These are phyloP conservation scores for Neospora caninum DNA, from an alignment of 169 alveolate genomes.

Conservation along the genomic window DNA sequence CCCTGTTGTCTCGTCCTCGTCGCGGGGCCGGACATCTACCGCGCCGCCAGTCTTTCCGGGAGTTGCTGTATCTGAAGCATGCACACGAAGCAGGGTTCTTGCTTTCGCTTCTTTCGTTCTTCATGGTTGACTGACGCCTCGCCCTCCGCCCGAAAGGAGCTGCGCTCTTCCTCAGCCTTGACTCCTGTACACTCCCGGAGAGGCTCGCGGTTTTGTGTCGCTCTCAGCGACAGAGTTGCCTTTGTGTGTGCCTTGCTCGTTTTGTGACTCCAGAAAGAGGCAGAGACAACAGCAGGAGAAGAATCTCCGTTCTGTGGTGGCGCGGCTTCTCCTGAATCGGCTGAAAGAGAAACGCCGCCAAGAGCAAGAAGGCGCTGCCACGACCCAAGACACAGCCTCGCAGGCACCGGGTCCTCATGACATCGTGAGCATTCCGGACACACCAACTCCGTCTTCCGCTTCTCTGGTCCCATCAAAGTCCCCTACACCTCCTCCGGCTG, in stretches of 20 bases:
- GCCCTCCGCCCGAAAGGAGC: background rate
- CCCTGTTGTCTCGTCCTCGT: no score
- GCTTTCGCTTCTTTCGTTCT: no score
- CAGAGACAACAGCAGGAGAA: slow-evolving; percentile 38
- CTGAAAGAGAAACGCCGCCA: slow-evolving; percentile 27
- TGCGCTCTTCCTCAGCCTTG: background rate
- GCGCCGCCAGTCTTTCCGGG: background rate
- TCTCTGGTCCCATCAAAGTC: background rate
- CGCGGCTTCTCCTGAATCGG: slow-evolving; percentile 42
- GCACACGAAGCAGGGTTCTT: background rate
- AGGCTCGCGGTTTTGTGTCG: no score
- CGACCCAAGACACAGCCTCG: background rate
- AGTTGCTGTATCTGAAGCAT: background rate
- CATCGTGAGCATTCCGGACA: background rate
- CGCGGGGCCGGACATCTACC: no score
- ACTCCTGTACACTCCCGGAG: background rate
- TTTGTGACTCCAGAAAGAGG: slow-evolving; percentile 10
- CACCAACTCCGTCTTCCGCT: background rate
- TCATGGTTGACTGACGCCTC: background rate
- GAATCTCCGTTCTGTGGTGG: slow-evolving; percentile 37
- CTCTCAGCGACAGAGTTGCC: no score
- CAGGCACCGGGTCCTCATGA: background rate
- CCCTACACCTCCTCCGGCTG: background rate
- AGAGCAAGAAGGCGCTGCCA: background rate
- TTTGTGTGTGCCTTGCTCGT: no score